Evolutionary conservation across 805 yeast species (phyloP).

Genomic region (Wickerhamiella shivajii): DNA sequence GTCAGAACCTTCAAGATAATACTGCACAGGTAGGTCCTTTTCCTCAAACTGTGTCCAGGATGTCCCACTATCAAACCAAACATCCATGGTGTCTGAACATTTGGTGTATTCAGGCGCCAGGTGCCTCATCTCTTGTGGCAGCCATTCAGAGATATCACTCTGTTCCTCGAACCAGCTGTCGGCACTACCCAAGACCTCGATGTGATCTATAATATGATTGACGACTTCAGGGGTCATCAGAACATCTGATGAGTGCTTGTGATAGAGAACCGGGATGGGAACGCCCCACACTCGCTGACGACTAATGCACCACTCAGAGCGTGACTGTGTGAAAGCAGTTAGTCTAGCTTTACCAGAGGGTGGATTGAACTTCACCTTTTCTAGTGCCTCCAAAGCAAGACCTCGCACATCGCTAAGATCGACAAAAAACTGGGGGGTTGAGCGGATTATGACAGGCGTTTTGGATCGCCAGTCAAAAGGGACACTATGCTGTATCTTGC

Average conservation of each 20-base stretch:
- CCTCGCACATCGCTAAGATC: constrained; percentile 55
- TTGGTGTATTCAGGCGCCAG: constrained; percentile 36
- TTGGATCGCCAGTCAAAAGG: constrained; percentile 98
- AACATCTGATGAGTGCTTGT: constrained; percentile 45
- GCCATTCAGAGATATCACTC: constrained; percentile 46
- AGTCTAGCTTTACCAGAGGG: constrained; percentile 57
- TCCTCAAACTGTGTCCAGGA: constrained; percentile 59
- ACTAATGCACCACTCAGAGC: constrained; percentile 96
- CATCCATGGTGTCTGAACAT: constrained; percentile 92
- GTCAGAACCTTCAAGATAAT: constrained; percentile 94
- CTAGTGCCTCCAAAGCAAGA: constrained; percentile 43
- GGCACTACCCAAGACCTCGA: constrained; percentile 40
- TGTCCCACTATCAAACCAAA: constrained; percentile 97
- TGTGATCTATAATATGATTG: constrained; percentile 38
- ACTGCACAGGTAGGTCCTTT: constrained; percentile 33
- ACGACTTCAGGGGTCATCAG: constrained; percentile 44
- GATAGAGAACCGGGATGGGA: constrained; percentile 79
- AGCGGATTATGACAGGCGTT: constrained; percentile 83
- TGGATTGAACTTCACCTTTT: constrained; percentile 58
- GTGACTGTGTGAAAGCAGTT: constrained; percentile 50
- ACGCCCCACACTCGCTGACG: constrained; percentile 97
- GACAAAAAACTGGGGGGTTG: constrained; percentile 96
- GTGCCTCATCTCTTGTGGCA: constrained; percentile 36
- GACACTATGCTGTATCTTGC: constrained; percentile 59
- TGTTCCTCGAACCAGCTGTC: constrained; percentile 52